A percentile compares a stretch with the other conserved stretches of the same genome.
These are phyloP conservation scores for Chenopodium berlandieri DNA, from an alignment of 148 eudicot species.

Conservation along the genomic window DNA sequence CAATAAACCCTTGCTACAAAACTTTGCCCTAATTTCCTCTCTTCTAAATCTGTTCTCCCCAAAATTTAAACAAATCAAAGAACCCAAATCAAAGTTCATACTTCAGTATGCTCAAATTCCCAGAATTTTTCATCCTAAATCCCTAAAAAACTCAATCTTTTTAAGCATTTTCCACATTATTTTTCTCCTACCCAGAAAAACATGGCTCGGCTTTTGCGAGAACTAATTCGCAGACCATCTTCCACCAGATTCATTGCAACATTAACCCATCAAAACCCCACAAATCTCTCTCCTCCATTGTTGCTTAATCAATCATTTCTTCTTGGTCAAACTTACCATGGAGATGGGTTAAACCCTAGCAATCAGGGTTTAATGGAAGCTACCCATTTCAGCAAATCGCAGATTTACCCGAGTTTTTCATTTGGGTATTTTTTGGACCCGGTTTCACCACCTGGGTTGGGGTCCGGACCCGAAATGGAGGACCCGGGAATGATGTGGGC, in stretches of 20 bases:
- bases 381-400: slow-evolving; percentile 20
- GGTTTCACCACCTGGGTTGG: slow-evolving; percentile 27
- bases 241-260: slow-evolving; percentile 21
- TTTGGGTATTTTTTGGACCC: slow-evolving; percentile 41
- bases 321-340: slow-evolving; percentile 24
- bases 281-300: slow-evolving; percentile 26
- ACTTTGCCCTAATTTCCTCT: neutral
- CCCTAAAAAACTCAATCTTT: neutral
- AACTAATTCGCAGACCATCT: slow-evolving; percentile 27
- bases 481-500: slow-evolving; percentile 44
- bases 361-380: slow-evolving; percentile 25
- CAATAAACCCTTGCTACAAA: neutral
- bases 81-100: neutral
- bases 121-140: neutral
- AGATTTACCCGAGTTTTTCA: slow-evolving; percentile 48
- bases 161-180: neutral
- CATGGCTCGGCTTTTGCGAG: slow-evolving; percentile 33
- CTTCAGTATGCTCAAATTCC: neutral
- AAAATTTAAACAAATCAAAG: no score
- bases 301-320: slow-evolving; percentile 9
- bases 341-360: slow-evolving; percentile 23
- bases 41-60: neutral
- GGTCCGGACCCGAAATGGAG: slow-evolving; percentile 21
- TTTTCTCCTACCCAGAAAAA: neutral
- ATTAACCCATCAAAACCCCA: slow-evolving; percentile 21